These are phyloP conservation scores for Penicillium sp. DNA, from an alignment of 2,329 filamentous ascomycete species.

Conservation along the genomic window DNA sequence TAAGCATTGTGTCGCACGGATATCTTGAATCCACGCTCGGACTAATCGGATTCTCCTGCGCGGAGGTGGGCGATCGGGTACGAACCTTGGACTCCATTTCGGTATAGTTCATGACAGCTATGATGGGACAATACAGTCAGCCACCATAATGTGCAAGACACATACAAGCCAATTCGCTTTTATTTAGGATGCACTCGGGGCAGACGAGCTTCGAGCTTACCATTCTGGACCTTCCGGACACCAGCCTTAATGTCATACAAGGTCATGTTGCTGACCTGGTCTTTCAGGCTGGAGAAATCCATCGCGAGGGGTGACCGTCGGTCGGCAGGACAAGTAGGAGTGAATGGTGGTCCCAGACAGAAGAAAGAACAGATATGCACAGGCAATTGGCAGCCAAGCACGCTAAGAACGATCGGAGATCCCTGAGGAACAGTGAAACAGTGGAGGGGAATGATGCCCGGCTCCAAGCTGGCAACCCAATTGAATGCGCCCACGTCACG, in stretches of 20 bases:
- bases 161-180: conserved; percentile 1
- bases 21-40: not conserved
- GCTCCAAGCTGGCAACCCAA: conserved; percentile 28
- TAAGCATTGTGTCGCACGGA: conserved; percentile 17
- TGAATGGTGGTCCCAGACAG: not conserved
- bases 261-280: conserved; percentile 84
- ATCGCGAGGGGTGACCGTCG: conserved; percentile 49
- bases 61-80: conserved; percentile 19
- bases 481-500: conserved; percentile 32
- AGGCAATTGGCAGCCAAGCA: conserved; percentile 13
- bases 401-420: conserved; percentile 14
- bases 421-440: conserved; percentile 16
- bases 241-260: conserved; percentile 94
- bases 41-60: conserved; percentile 1
- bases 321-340: conserved; percentile 9
- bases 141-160: conserved; percentile 6
- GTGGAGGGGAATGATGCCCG: conserved; percentile 18
- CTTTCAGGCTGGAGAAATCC: conserved; percentile 82
- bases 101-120: conserved; percentile 96
- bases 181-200: not conserved
- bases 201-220: conserved; percentile 50
- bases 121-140: conserved; percentile 21
- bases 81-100: conserved; percentile 74
- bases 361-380: not conserved
- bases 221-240: conserved; percentile 95